Evolutionary conservation across 2,329 filamentous ascomycete genomes (phyloP).

Genomic region (Trichoderma sp.): DNA sequence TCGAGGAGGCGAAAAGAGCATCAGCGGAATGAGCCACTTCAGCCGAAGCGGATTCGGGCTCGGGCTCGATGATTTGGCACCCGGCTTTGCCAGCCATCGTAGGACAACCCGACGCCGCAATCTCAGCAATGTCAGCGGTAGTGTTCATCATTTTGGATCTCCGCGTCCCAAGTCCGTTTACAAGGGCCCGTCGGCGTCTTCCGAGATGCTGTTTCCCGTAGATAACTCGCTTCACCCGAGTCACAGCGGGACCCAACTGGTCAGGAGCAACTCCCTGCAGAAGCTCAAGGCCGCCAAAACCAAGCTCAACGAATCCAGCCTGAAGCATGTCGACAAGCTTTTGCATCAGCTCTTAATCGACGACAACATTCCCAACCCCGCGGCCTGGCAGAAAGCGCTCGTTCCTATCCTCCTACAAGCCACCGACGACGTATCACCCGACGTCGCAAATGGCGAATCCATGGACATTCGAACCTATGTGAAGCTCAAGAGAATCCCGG

Average conservation of each 20-base stretch:
- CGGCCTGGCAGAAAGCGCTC: slow-evolving; percentile 86
- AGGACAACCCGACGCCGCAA: slow-evolving; percentile 74
- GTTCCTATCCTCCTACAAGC: slow-evolving; percentile 88
- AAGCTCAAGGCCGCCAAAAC: slow-evolving; percentile 73
- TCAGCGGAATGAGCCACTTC: slow-evolving; percentile 69
- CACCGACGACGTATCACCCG: slow-evolving; percentile 91
- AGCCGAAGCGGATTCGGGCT: slow-evolving; percentile 66
- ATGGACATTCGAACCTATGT: slow-evolving; percentile 98
- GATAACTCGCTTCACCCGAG: slow-evolving; percentile 49
- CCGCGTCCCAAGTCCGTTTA: slow-evolving; percentile 65
- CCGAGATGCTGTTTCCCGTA: slow-evolving; percentile 53
- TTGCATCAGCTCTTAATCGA: slow-evolving; percentile 82
- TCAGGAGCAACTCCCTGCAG: slow-evolving; percentile 81
- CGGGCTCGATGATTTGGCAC: slow-evolving; percentile 61
- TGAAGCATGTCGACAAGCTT: slow-evolving; percentile 84
- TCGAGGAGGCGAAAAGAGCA: slow-evolving; percentile 74
- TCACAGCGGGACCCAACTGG: slow-evolving; percentile 55
- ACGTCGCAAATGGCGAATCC: slow-evolving; percentile 86
- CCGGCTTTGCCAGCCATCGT: slow-evolving; percentile 60
- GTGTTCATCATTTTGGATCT: slow-evolving; percentile 68
- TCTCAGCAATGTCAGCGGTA: slow-evolving; percentile 77
- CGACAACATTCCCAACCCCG: slow-evolving; percentile 68
- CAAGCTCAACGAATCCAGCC: slow-evolving; percentile 83
- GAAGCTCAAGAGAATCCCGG: slow-evolving; percentile 94
- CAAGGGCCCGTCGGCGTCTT: slow-evolving; percentile 57